These are phyloP conservation scores for Solioccasus polychromus DNA, from an alignment of 768 basidiomycete species.

Conservation along the genomic window DNA sequence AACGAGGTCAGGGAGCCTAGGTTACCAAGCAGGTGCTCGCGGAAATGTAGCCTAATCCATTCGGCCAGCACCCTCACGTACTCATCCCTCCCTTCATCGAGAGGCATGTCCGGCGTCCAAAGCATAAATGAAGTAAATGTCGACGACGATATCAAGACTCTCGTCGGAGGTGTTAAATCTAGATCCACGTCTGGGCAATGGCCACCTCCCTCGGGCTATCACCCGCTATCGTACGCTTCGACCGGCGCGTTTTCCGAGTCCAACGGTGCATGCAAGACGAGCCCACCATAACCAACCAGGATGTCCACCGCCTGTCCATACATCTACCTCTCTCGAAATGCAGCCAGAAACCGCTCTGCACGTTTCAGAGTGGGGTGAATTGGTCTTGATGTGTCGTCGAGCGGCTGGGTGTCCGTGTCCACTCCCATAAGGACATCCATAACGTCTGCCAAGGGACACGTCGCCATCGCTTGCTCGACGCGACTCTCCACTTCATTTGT, in stretches of 20 bases:
- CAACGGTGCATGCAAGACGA: conserved; percentile 46
- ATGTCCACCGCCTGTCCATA: conserved; percentile 62
- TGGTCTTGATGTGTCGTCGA: neutral
- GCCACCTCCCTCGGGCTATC: conserved; percentile 24
- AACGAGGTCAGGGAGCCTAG: neutral
- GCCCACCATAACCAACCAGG: conserved; percentile 65
- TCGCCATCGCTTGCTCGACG: too few species aligned
- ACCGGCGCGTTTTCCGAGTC: conserved; percentile 14
- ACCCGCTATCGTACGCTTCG: conserved; percentile 27
- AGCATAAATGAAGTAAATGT: conserved; percentile 67
- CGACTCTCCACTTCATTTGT: too few species aligned
- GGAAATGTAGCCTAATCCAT: conserved; percentile 52
- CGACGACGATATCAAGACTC: conserved; percentile 44
- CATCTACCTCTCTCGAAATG: conserved; percentile 75
- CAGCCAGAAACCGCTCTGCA: conserved; percentile 41
- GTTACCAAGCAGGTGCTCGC: too few species aligned
- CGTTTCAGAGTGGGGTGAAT: neutral
- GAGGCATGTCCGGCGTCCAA: conserved; percentile 72
- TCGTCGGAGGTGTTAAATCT: conserved; percentile 14
- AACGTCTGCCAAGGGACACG: too few species aligned
- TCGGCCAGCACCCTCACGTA: conserved; percentile 66
- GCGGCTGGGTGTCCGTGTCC: neutral
- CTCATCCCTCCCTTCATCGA: conserved; percentile 69
- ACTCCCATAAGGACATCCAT: too few species aligned
- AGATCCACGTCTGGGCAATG: conserved; percentile 4